Evolutionary conservation across 108 stramenopile species (phyloP), one percentile per base, ranked within the genome.

Genomic region (Craspedostauros australis): DNA sequence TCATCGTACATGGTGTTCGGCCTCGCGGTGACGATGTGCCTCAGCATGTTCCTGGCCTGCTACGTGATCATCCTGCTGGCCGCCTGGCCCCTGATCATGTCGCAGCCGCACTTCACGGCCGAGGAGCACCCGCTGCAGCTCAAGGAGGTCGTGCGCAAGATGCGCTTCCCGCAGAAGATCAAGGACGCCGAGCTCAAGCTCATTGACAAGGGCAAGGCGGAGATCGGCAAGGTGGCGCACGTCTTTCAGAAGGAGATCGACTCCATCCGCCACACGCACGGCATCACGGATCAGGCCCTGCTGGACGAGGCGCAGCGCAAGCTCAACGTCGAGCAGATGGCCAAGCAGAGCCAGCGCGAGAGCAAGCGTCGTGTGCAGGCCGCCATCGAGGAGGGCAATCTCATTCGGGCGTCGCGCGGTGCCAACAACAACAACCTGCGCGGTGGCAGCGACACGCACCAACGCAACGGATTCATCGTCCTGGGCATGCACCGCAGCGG

Each of bases 401-500:
- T 22, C n/a, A 30, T 15, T 19, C 40, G 23, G 21, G 44, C 33
- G 5, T 22, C 44, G 32, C 38, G 11, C 16, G 22, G 23, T 5
- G 53, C 53, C 2, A 21, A 21, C 3, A 32, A 54, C 8, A 19
- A 38, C 3, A 32, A 54, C n/a, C 19, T 27, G 4, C 31, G 32
- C 4, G 57, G 45, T 18, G 58, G 58, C 19, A 45, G 2, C 19
- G 2, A 37, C 11, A 38, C 14, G 5, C 12, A 15, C 23, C 31
- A 54, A 11, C 52, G 37, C 23, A 57, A 66, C 16, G 89, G 89
- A 33, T 76, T 87, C 36, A 57, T 91, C 21, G 83, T 94, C 5
- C 46, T 94, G 59, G 93, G 93, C 21, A 94, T 94, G 93, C 93
- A 94, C 46, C 59, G 93, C 11, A 79, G 76, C 27, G 88, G 87